phyloP scores from a whole-genome alignment of 345 rosid genomes.

The Viola odorata region DNA sequence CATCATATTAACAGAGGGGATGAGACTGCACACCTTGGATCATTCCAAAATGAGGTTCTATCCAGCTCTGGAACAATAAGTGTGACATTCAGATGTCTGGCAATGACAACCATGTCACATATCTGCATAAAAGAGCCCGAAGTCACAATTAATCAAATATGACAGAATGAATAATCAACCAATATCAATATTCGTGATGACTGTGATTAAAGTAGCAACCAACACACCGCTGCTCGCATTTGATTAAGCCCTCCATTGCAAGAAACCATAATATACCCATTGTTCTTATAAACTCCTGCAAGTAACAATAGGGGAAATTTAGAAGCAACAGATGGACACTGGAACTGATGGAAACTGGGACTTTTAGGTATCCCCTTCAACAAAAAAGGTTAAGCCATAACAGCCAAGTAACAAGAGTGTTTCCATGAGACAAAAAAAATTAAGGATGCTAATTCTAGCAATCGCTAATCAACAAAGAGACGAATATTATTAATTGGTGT shows the following conservation, averaged over 20 bases:
- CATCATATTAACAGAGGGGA: background rate
- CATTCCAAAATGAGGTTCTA: slow-evolving; percentile 94
- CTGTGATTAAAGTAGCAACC: slow-evolving; percentile 7
- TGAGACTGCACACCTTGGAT: slow-evolving; percentile 56
- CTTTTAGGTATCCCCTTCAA: too few relatives aligned
- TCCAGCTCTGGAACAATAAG: slow-evolving; percentile 91
- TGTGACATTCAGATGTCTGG: slow-evolving; percentile 83
- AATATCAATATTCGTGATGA: slow-evolving; percentile 1
- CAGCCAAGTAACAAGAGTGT: background rate
- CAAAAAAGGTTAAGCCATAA: background rate
- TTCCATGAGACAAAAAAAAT: background rate
- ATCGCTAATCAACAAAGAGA: background rate
- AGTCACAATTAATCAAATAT: slow-evolving; percentile 6
- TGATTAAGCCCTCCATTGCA: slow-evolving; percentile 99
- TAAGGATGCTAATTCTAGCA: background rate
- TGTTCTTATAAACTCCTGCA: slow-evolving; percentile 74
- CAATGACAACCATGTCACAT: slow-evolving; percentile 93
- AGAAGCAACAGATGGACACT: background rate
- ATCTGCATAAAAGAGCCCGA: slow-evolving; percentile 46
- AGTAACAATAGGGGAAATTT: slow-evolving; percentile 8
- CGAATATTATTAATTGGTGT: background rate
- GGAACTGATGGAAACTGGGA: background rate
- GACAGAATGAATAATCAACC: background rate
- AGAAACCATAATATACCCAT: slow-evolving; percentile 91
- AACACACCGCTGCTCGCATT: slow-evolving; percentile 96